Evolutionary conservation across 192 early-diverging fungal genomes (phyloP).

Genomic region (Gonapodya sp.): DNA sequence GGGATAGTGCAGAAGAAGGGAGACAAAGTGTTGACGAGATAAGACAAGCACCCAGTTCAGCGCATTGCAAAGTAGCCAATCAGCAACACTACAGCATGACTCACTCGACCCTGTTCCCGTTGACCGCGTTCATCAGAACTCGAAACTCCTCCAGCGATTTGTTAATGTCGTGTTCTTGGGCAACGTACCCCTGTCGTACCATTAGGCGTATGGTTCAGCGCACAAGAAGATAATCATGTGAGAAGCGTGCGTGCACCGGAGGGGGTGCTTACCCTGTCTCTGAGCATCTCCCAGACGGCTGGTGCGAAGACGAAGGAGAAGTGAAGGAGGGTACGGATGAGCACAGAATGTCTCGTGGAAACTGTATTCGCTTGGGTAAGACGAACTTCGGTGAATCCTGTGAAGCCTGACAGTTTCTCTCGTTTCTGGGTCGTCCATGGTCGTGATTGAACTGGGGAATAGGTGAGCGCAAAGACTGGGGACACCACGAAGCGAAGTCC

Average conservation of each 20-base stretch:
- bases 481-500: too few relatives aligned
- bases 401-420: not conserved
- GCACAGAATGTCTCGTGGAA: too few relatives aligned
- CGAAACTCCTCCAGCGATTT: constrained; percentile 71
- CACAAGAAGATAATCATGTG: not conserved
- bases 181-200: constrained; percentile 28
- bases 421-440: not conserved
- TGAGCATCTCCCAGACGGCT: constrained; percentile 77
- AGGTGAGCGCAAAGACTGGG: too few relatives aligned
- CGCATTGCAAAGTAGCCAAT: constrained; percentile 12
- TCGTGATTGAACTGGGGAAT: not conserved
- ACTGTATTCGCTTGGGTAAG: too few relatives aligned
- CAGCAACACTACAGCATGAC: constrained; percentile 16
- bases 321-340: too few relatives aligned
- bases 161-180: constrained; percentile 74
- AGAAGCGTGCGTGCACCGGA: not conserved
- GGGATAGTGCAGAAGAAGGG: not conserved
- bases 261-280: constrained; percentile 54
- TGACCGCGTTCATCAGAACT: constrained; percentile 43
- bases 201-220: not conserved
- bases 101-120: constrained; percentile 68
- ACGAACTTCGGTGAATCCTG: not conserved
- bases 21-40: not conserved
- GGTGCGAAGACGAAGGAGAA: not conserved
- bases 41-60: not conserved